phyloP scores from a whole-genome alignment of 257 asterid genomes.

The Scutellaria galericulata region DNA sequence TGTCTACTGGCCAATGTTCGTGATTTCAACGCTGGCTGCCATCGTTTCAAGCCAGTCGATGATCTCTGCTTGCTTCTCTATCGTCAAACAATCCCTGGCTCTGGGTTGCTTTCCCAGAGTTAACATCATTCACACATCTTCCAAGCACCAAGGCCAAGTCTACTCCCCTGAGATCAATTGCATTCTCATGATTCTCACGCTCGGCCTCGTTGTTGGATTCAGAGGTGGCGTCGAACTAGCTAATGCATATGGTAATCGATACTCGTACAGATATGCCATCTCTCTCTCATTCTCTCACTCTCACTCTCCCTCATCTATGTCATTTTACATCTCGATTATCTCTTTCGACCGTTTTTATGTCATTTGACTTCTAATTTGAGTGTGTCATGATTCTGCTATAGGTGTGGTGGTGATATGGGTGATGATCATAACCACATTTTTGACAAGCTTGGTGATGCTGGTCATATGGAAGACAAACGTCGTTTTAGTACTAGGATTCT shows the following conservation, averaged over 20 bases:
- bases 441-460: constrained; percentile 62
- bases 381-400: constrained; percentile 10
- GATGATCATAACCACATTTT: constrained; percentile 71
- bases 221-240: constrained; percentile 64
- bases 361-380: too few relatives aligned
- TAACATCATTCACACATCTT: constrained; percentile 63
- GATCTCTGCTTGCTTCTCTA: constrained; percentile 75
- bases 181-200: constrained; percentile 49
- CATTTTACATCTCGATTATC: too few relatives aligned
- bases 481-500: constrained; percentile 50
- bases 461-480: constrained; percentile 59
- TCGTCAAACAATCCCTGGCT: constrained; percentile 65
- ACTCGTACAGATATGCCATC: too few relatives aligned
- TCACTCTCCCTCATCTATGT: too few relatives aligned
- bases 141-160: constrained; percentile 66
- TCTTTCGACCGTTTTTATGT: too few relatives aligned
- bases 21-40: constrained; percentile 58
- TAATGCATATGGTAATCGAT: constrained; percentile 60
- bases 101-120: constrained; percentile 84
- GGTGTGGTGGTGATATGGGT: constrained; percentile 81
- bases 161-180: constrained; percentile 76
- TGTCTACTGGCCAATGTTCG: constrained; percentile 83
- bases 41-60: constrained; percentile 75
- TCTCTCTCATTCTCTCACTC: too few relatives aligned
- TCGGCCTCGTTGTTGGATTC: constrained; percentile 55